A percentile compares a stretch with the other conserved stretches of the same genome.
phyloP scores from a whole-genome alignment of 163 green algal genomes.

The Coccomyxa subellipsoidea region DNA sequence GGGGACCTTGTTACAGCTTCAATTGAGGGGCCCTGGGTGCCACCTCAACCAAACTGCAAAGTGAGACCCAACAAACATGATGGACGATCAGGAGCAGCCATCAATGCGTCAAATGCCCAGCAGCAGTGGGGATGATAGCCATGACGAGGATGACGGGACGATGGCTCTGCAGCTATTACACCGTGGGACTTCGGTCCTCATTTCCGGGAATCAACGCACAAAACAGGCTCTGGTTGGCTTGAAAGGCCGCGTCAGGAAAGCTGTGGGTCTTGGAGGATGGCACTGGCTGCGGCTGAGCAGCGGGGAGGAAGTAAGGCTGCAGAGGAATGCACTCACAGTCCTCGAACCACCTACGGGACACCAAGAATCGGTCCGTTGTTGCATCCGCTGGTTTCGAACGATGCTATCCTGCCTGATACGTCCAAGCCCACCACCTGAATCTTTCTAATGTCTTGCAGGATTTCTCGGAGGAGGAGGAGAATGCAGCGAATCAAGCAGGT shows the following conservation, averaged over 20 bases:
- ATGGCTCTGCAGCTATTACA: constrained; percentile 23
- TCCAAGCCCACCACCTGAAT: not conserved
- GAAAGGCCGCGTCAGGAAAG: constrained; percentile 49
- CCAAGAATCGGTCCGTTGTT: too few relatives aligned
- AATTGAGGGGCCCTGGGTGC: too few relatives aligned
- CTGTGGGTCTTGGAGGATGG: constrained; percentile 66
- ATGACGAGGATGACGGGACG: constrained; percentile 1
- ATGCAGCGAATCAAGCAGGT: constrained; percentile 6
- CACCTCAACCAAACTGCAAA: too few relatives aligned
- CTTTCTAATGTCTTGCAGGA: constrained; percentile 31
- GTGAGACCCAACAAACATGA: too few relatives aligned
- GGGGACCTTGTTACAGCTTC: too few relatives aligned
- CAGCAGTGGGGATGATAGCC: constrained; percentile 1
- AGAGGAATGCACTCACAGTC: constrained; percentile 58
- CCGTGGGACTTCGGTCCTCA: constrained; percentile 27
- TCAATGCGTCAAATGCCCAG: not conserved
- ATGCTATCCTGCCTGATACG: too few relatives aligned
- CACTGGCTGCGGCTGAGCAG: constrained; percentile 44
- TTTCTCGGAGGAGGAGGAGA: constrained; percentile 38
- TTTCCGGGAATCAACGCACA: constrained; percentile 61
- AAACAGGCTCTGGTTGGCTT: constrained; percentile 44
- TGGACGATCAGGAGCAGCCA: not conserved
- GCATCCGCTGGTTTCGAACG: too few relatives aligned
- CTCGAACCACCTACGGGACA: constrained; percentile 43
- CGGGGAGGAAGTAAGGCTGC: constrained; percentile 56